These are phyloP conservation scores for Clitoria ternatea DNA, from an alignment of 306 rosid genomes.

Conservation along the genomic window DNA sequence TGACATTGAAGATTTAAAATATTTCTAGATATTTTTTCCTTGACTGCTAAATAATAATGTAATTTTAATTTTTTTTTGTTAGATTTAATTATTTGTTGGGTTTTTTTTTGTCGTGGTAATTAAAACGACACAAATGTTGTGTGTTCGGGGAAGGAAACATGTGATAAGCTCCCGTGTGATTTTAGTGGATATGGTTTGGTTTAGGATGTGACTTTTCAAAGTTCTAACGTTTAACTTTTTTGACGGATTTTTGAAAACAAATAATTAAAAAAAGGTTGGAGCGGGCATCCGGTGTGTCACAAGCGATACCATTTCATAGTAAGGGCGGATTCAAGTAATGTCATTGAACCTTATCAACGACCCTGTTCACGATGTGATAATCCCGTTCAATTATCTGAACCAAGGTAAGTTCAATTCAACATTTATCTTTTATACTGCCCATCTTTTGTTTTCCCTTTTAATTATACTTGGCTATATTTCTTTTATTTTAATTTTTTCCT, in stretches of 20 bases:
- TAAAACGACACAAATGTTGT: no score
- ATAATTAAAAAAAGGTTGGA: slow-evolving; percentile 26
- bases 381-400: slow-evolving; percentile 24
- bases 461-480: no score
- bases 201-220: background rate
- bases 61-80: no score
- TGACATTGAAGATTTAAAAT: no score
- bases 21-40: no score
- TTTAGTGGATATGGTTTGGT: background rate
- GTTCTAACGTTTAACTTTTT: background rate
- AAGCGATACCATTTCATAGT: slow-evolving; percentile 38
- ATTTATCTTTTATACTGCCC: background rate
- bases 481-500: no score
- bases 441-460: background rate
- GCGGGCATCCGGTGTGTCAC: slow-evolving; percentile 34
- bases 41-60: no score
- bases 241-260: background rate
- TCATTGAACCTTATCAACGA: slow-evolving; percentile 28
- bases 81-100: no score
- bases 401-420: slow-evolving; percentile 1
- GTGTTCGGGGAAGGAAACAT: no score
- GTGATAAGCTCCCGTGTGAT: background rate
- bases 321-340: slow-evolving; percentile 13
- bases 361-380: slow-evolving; percentile 27
- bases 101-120: no score